A percentile compares a stretch with the other conserved stretches of the same genome.
Conservation (phyloP, 139 green algal species). For the Closterium sp. region DNA sequence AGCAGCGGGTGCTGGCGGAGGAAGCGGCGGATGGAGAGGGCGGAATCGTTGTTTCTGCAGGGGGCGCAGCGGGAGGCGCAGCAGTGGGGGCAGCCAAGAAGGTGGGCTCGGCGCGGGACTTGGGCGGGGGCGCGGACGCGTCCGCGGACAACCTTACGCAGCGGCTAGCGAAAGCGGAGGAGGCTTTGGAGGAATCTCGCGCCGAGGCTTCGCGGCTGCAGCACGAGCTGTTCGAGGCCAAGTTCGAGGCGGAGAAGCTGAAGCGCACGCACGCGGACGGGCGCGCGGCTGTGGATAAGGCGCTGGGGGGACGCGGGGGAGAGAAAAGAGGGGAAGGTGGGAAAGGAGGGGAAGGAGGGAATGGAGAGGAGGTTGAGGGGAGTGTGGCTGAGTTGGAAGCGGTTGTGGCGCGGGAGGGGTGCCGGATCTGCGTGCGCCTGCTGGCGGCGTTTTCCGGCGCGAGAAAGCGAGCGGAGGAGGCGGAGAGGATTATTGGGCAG, state of each 20-base stretch:
- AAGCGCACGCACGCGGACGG: not conserved
- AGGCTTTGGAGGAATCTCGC: not conserved
- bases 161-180: not conserved
- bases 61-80: not conserved
- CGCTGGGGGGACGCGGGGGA: not conserved
- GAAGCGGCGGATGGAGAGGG: not conserved
- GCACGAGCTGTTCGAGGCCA: constrained; percentile 30
- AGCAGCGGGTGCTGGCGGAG: not conserved
- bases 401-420: not conserved
- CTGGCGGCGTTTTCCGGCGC: not conserved
- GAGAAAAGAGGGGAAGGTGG: not conserved
- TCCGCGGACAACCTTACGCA: not conserved
- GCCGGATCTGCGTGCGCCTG: not conserved
- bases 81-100: not conserved
- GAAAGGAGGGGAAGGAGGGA: not conserved
- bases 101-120: not conserved
- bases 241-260: constrained; percentile 8
- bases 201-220: constrained; percentile 10
- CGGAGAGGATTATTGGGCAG: not conserved
- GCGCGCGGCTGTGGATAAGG: not conserved
- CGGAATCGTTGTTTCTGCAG: too few species aligned
- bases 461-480: not conserved
- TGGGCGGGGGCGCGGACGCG: not conserved
- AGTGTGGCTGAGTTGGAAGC: not conserved
- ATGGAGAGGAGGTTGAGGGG: not conserved